Evolutionary conservation across 441 rosid genomes (phyloP), one percentile per base, ranked within the genome.

Genomic region (Caryocar brasiliense): DNA sequence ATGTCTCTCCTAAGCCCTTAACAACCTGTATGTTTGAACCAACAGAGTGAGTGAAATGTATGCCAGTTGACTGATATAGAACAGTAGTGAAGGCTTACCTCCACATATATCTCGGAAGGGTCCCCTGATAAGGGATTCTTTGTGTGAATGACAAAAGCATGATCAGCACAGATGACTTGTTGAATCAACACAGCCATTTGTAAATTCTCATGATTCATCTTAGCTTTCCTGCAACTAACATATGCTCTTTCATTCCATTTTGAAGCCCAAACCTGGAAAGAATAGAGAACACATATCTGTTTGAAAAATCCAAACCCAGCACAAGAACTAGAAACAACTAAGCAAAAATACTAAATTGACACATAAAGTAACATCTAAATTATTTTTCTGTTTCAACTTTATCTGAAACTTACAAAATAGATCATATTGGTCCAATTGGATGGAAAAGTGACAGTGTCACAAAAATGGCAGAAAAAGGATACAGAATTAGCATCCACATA

Each of bases 91-190:
- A 58, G 29, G 39, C 51, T 54, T 59, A 79, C 96, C 83, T 81
- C 92, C 8, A 83, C 68, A 70, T 82, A 81, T 66, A 88, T 83
- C 64, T 85, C 92, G 1, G 81, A 75, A 38, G 78, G 36, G 66
- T 85, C 82, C 48, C 86, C 87, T 25, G 95, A 73, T 32, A 75
- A 61, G 3, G 95, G 92, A 65, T 85, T 88, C 56, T 77, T 85
- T 12, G 95, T 88, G 63, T 85, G 97, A 61, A 83, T 81, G 40
- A 81, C 97, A 54, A 83, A 88, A 56, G 97, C 90, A 73, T 88
- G 81, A 28, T 85, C 86, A 28, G 78, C 90, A 53, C 80, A 57
- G 36, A 83, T 72, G 49, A 81, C 77, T 74, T 88, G 84, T 74
- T 88, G 97, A 49, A 79, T 54, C 56, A 83, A 58, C 10, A 85